Conservation (phyloP, 2,329 filamentous ascomycete species). For the Dothideomycetes sp. region DNA sequence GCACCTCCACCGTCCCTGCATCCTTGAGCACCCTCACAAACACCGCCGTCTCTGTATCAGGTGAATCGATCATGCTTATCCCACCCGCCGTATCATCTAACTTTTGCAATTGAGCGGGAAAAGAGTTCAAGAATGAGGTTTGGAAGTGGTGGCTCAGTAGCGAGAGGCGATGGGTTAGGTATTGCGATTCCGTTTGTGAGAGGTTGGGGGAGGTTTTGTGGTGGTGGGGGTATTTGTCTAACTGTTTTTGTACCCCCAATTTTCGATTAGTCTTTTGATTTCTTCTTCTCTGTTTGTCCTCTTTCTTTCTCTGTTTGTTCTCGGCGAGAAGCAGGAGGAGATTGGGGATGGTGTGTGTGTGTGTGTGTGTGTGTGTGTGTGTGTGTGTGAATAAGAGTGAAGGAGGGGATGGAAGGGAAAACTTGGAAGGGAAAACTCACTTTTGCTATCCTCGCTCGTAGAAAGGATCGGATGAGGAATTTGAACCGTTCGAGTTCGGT, state of each 20-base stretch:
- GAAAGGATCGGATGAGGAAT: slow-evolving; percentile 73
- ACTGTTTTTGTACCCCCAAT: slow-evolving; percentile 37
- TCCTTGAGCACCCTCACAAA: slow-evolving; percentile 67
- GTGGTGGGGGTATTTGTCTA: slow-evolving; percentile 67
- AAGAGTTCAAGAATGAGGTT: slow-evolving; percentile 72
- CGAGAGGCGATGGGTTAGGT: slow-evolving; percentile 75
- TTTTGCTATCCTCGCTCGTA: slow-evolving; percentile 82
- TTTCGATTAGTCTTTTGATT: slow-evolving; percentile 4
- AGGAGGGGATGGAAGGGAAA: neutral
- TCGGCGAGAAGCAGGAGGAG: neutral
- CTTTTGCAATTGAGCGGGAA: slow-evolving; percentile 69
- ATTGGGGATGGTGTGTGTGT: neutral
- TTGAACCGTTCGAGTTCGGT: slow-evolving; percentile 93
- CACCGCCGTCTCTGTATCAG: slow-evolving; percentile 73
- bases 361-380: too few species aligned
- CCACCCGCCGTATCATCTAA: slow-evolving; percentile 86
- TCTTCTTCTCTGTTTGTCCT: too few species aligned
- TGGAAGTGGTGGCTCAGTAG: slow-evolving; percentile 79
- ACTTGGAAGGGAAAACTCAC: slow-evolving; percentile 38
- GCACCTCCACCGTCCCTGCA: slow-evolving; percentile 46
- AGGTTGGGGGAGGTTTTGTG: slow-evolving; percentile 50
- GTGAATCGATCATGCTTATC: slow-evolving; percentile 83
- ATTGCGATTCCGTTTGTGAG: slow-evolving; percentile 67
- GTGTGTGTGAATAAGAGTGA: too few species aligned
- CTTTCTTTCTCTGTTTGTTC: too few species aligned